phyloP scores from a whole-genome alignment of 768 basidiomycete genomes.

The Hirschioporus abietinus region DNA sequence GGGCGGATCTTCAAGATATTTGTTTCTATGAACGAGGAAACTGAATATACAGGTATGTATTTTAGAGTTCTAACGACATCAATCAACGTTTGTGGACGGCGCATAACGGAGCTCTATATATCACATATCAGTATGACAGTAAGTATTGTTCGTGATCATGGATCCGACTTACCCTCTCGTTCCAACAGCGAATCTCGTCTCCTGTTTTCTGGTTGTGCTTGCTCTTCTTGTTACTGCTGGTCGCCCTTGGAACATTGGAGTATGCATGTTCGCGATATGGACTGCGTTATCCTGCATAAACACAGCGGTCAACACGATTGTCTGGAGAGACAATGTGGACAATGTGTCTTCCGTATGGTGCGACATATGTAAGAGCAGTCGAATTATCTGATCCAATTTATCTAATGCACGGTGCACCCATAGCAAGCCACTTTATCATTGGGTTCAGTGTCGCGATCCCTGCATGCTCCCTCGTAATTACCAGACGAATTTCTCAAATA shows the following conservation, averaged over 20 bases:
- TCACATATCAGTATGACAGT: too few species aligned
- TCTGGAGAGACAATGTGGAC: constrained; percentile 29
- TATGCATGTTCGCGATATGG: constrained; percentile 30
- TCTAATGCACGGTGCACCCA: background rate
- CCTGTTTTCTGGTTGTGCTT: constrained; percentile 18
- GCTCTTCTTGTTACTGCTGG: constrained; percentile 47
- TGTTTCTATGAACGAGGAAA: too few species aligned
- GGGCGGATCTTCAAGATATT: too few species aligned
- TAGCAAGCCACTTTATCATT: background rate
- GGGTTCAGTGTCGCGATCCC: background rate
- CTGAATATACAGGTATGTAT: too few species aligned
- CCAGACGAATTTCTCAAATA: constrained; percentile 26
- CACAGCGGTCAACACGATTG: constrained; percentile 29
- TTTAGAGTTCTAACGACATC: too few species aligned
- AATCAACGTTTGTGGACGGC: too few species aligned
- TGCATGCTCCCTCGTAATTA: background rate
- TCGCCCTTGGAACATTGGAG: constrained; percentile 26
- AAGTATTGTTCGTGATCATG: background rate
- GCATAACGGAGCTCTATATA: too few species aligned
- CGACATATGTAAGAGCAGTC: constrained; percentile 33
- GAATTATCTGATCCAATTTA: background rate
- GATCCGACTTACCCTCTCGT: constrained; percentile 3
- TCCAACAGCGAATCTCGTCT: background rate
- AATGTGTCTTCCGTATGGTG: constrained; percentile 42
- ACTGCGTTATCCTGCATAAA: constrained; percentile 20